These are phyloP conservation scores for Helotiales sp. DNA, from an alignment of 2,329 filamentous ascomycete species.

Conservation along the genomic window DNA sequence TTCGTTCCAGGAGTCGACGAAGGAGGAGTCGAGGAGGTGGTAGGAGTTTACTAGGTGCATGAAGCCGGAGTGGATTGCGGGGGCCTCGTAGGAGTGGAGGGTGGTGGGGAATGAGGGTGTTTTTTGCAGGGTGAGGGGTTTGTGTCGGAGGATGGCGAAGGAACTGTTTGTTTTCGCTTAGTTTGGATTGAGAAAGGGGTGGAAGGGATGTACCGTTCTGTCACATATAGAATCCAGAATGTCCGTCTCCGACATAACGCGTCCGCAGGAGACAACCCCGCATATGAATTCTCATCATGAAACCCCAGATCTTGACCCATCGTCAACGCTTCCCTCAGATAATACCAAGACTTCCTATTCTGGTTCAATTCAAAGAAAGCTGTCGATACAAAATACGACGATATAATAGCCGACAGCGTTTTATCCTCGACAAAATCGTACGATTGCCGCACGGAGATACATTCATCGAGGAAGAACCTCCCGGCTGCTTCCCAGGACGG, in stretches of 20 bases:
- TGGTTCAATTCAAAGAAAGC: constrained; percentile 66
- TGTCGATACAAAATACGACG: constrained; percentile 65
- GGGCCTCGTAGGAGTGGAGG: constrained; percentile 57
- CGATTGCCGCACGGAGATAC: constrained; percentile 58
- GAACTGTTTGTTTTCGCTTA: constrained; percentile 50
- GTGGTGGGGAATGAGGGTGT: constrained; percentile 60
- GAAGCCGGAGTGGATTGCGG: constrained; percentile 61
- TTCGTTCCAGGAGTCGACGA: constrained; percentile 69
- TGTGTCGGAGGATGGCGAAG: constrained; percentile 67
- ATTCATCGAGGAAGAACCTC: constrained; percentile 62
- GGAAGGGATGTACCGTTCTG: constrained; percentile 54
- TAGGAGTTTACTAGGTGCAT: constrained; percentile 65
- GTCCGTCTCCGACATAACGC: constrained; percentile 58
- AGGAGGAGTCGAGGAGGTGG: constrained; percentile 66
- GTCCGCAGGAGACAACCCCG: constrained; percentile 54
- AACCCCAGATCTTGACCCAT: constrained; percentile 63
- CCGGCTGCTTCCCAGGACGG: constrained; percentile 56
- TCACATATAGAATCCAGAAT: constrained; percentile 68
- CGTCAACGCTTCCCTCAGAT: constrained; percentile 64
- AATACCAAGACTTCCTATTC: constrained; percentile 63
- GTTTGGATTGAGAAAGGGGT: not conserved
- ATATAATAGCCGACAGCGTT: constrained; percentile 61
- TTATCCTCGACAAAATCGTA: constrained; percentile 63
- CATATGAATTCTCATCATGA: constrained; percentile 62
- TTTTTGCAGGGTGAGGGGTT: constrained; percentile 64